Evolutionary conservation across 768 basidiomycete genomes (phyloP).

Genomic region (Tulasnella sp.): DNA sequence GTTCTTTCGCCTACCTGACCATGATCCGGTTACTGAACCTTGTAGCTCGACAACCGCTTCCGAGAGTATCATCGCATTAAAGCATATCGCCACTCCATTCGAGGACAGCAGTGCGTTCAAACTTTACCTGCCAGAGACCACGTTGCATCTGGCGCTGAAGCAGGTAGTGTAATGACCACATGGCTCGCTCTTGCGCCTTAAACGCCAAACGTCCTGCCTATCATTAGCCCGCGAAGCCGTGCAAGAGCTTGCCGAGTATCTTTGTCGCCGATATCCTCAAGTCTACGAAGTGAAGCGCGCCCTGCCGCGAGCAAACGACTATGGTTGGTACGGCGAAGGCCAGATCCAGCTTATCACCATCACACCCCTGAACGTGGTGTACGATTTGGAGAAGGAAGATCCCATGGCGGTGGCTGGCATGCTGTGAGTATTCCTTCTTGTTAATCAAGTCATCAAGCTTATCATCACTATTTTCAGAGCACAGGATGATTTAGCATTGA

Average conservation of each 20-base stretch:
- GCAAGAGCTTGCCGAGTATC: constrained; percentile 58
- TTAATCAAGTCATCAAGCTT: not conserved
- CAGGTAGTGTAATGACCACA: constrained; percentile 25
- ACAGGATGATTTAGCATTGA: constrained; percentile 27
- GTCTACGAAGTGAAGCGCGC: constrained; percentile 43
- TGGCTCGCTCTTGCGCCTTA: too few relatives aligned
- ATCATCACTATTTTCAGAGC: not conserved
- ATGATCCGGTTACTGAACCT: too few relatives aligned
- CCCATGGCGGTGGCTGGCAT: constrained; percentile 54
- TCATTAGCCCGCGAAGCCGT: constrained; percentile 52
- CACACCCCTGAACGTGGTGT: constrained; percentile 38
- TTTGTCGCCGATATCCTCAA: constrained; percentile 49
- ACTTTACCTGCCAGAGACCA: constrained; percentile 40
- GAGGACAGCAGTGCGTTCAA: constrained; percentile 38
- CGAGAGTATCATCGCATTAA: constrained; percentile 42
- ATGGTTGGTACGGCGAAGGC: constrained; percentile 34
- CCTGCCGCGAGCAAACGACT: constrained; percentile 21
- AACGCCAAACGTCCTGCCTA: not conserved
- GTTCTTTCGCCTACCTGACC: not conserved
- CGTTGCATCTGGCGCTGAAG: constrained; percentile 26
- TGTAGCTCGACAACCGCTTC: constrained; percentile 53
- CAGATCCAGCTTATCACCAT: constrained; percentile 45
- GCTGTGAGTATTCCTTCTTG: constrained; percentile 35
- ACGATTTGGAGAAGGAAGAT: constrained; percentile 42
- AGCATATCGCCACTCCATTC: constrained; percentile 39